phyloP scores from a whole-genome alignment of 495 filamentous ascomycete genomes.

The Podospora pseudoanserina region DNA sequence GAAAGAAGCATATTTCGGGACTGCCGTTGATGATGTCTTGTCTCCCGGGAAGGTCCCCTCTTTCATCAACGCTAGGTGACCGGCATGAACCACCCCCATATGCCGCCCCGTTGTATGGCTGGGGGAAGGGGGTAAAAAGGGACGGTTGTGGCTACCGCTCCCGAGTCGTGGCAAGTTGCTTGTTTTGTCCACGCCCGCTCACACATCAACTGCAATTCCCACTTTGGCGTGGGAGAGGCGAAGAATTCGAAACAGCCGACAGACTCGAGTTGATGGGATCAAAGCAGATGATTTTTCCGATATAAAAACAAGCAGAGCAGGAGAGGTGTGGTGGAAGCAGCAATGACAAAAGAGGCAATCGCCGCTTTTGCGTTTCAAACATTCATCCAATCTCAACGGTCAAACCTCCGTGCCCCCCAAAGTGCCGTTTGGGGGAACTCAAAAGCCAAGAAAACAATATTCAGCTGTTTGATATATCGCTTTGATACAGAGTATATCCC shows the following conservation, averaged over 20 bases:
- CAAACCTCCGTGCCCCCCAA: not conserved
- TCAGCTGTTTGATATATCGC: not conserved
- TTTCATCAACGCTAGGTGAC: not conserved
- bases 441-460: not conserved
- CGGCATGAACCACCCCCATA: not conserved
- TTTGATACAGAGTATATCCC: not conserved
- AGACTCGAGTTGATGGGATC: not conserved
- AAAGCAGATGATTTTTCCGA: not conserved
- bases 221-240: not conserved
- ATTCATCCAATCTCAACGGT: not conserved
- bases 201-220: not conserved
- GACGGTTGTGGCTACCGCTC: conserved; percentile 16
- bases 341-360: not conserved
- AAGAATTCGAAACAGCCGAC: not conserved
- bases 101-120: not conserved
- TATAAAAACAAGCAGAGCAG: not conserved
- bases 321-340: not conserved
- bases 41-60: not conserved
- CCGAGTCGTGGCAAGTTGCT: conserved; percentile 11
- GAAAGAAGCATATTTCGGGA: not conserved
- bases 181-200: not conserved
- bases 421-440: too few relatives aligned
- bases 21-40: conserved; percentile 1
- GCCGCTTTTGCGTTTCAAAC: not conserved
- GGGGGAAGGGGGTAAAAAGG: not conserved